A percentile compares a stretch with the other conserved stretches of the same genome.
phyloP scores from a whole-genome alignment of 164 flowering plant genomes.

The Annona squamosa region DNA sequence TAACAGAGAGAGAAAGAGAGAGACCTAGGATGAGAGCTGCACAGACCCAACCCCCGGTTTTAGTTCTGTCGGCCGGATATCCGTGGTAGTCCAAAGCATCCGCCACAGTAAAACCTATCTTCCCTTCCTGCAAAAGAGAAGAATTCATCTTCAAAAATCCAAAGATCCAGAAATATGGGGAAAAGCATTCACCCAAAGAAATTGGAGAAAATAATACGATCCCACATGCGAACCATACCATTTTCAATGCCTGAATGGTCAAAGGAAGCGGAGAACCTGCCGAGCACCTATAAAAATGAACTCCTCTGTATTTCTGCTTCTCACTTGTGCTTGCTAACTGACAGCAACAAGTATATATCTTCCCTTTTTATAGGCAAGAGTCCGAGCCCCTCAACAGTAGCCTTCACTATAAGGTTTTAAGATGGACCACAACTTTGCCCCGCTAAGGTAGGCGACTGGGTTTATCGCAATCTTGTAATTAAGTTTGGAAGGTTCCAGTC shows the following conservation, averaged over 20 bases:
- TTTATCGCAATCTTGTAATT: constrained; percentile 18
- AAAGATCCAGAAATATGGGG: not conserved
- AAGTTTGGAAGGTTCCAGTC: constrained; percentile 25
- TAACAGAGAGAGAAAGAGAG: not conserved
- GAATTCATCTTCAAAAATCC: not conserved
- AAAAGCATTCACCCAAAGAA: constrained; percentile 15
- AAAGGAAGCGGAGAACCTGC: constrained; percentile 10
- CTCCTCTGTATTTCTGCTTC: constrained; percentile 1
- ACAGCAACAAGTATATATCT: constrained; percentile 7
- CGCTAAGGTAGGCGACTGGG: constrained; percentile 31
- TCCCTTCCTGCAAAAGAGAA: constrained; percentile 25
- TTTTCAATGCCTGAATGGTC: constrained; percentile 1
- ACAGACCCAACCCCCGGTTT: constrained; percentile 84
- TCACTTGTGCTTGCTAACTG: constrained; percentile 16
- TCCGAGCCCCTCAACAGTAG: constrained; percentile 14
- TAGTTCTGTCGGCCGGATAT: constrained; percentile 64
- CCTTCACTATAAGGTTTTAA: constrained; percentile 27
- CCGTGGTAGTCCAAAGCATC: constrained; percentile 74
- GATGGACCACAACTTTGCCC: constrained; percentile 17
- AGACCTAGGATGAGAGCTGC: constrained; percentile 77
- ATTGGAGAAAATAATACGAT: constrained; percentile 5
- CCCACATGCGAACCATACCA: constrained; percentile 21
- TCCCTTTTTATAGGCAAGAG: constrained; percentile 36
- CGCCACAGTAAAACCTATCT: constrained; percentile 44
- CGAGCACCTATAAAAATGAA: not conserved